These are phyloP conservation scores for Exsudoporus frostii DNA, from an alignment of 768 basidiomycete genomes.

Conservation along the genomic window DNA sequence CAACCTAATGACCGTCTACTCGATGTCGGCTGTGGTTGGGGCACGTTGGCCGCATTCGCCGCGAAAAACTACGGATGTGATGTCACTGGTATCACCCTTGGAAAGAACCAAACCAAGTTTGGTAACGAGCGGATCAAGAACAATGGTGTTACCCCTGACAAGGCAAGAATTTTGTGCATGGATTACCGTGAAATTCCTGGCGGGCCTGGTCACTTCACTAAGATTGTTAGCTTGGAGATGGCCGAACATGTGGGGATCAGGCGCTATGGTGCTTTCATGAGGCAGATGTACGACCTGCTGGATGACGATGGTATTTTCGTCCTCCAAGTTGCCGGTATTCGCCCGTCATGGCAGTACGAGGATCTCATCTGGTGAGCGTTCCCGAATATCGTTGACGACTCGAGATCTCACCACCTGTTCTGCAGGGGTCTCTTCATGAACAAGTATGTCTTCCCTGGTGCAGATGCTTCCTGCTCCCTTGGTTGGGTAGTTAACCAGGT, in stretches of 20 bases:
- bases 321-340: conserved; percentile 95
- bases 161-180: conserved; percentile 87
- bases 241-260: conserved; percentile 98
- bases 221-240: conserved; percentile 98
- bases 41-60: conserved; percentile 90
- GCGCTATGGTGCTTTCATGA: conserved; percentile 84
- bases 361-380: conserved; percentile 87
- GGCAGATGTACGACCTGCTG: conserved; percentile 88
- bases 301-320: conserved; percentile 94
- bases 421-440: conserved; percentile 93
- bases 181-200: conserved; percentile 91
- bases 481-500: conserved; percentile 91
- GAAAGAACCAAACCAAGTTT: conserved; percentile 87
- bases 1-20: conserved; percentile 81
- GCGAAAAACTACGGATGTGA: conserved; percentile 98
- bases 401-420: background rate
- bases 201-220: conserved; percentile 72
- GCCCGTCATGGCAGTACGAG: conserved; percentile 97
- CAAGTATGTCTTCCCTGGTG: conserved; percentile 98
- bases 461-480: conserved; percentile 92
- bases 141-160: conserved; percentile 69
- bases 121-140: conserved; percentile 82
- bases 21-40: conserved; percentile 95
- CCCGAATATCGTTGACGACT: background rate
- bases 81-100: conserved; percentile 93